Base-by-base conservation (phyloP, 2,329 filamentous ascomycete species). In the Aspergillus ochraceus region DNA sequence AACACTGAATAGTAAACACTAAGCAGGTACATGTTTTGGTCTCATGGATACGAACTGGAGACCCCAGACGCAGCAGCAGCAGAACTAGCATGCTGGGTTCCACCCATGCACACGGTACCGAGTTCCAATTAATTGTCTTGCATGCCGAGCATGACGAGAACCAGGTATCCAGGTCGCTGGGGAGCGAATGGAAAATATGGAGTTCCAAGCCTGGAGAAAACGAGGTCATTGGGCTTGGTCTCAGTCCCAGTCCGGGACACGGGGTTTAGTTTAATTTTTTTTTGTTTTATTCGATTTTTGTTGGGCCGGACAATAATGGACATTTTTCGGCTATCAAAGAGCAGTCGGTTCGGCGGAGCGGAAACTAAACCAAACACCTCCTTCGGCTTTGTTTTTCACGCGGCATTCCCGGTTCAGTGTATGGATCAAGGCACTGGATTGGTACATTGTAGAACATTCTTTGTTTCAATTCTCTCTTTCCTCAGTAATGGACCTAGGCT, bases 321-420 rank as follows among this genome's bases (percentile, higher is more conserved):
- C 36, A 47, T 47, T 47, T 47, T 47, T 47, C 45, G 45, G 45
- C 45, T 47, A 47, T 47, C 45, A 22, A 24, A 47, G 9, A 10
- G 19, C 22, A 22, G 24, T 56, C 54, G 54, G 54, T 56, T 56
- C 54, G 54, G 54, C 54, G 46, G 54, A 56, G 54, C 54, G 54
- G 54, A 56, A 56, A 49, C 36, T 2, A 42, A 5, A 19, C 14
- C 14, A 42, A 17, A 42, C 17, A 17, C 4, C 36, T 17, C 10
- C 19, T 46, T 30, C 52, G 17, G 24, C 52, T 49, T 46, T 20
- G 14, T 26, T 11, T 29, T 54, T 24, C 32, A 54, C 19, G 10
- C 32, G 14, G 36, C 36, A 6, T 47, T 46, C 42, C 45, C 19
- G 45, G 9, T 8, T 29, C 26, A 29, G 12, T 46, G 4, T 19